These are phyloP conservation scores for Claviceps paspali DNA, from an alignment of 2,329 filamentous ascomycete genomes.

Conservation along the genomic window DNA sequence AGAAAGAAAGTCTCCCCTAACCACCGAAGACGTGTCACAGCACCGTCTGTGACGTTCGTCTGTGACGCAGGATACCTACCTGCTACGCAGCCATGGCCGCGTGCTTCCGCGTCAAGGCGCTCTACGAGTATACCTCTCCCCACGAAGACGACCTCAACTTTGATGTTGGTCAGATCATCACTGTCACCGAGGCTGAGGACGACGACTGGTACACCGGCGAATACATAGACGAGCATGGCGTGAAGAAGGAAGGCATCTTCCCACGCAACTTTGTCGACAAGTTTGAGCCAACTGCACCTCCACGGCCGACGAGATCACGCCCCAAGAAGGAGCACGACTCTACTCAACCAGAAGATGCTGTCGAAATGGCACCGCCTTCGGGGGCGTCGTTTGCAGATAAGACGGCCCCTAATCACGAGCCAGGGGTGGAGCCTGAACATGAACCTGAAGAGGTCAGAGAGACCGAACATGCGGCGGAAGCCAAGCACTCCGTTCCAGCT, in stretches of 20 bases:
- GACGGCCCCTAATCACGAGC: constrained; percentile 11
- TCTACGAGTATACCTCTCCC: constrained; percentile 84
- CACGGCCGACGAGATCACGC: constrained; percentile 63
- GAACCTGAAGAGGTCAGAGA: constrained; percentile 21
- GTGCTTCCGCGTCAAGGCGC: constrained; percentile 85
- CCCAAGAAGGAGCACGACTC: constrained; percentile 40
- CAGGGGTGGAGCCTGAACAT: constrained; percentile 10
- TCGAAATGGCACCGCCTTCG: constrained; percentile 19
- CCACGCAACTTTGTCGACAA: constrained; percentile 95
- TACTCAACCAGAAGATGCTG: constrained; percentile 19
- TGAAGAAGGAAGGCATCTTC: constrained; percentile 73
- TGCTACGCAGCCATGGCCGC: constrained; percentile 44
- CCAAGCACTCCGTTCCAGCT: constrained; percentile 20
- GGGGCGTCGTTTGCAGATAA: constrained; percentile 12
- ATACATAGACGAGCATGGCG: constrained; percentile 62
- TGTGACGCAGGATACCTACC: constrained; percentile 4
- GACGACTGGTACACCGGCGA: constrained; percentile 87
- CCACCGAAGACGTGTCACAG: constrained; percentile 7
- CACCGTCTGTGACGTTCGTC: constrained; percentile 5
- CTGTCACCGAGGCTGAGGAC: constrained; percentile 83
- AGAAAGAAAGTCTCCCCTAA: constrained; percentile 2
- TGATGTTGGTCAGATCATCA: constrained; percentile 72
- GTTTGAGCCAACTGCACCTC: constrained; percentile 81
- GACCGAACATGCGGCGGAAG: constrained; percentile 16
- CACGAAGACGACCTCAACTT: constrained; percentile 96